phyloP scores from a whole-genome alignment of 257 asterid genomes.

The Petunia axillaris region DNA sequence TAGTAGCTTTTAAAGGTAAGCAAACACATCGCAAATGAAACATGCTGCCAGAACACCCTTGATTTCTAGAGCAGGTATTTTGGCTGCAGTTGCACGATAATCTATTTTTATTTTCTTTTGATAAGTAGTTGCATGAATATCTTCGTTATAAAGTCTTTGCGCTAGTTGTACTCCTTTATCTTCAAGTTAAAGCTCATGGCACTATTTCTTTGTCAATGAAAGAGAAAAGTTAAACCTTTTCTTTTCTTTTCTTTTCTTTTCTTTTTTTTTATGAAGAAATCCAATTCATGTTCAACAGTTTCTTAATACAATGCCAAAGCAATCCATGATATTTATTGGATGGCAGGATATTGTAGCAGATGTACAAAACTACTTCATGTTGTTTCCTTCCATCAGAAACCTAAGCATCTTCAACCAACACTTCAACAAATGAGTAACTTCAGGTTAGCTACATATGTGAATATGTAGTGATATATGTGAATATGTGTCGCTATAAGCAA shows the following conservation, averaged over 20 bases:
- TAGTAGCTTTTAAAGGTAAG: no score
- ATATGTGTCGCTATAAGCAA: background rate
- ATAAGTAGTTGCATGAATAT: no score
- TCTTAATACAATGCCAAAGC: background rate
- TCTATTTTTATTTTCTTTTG: no score
- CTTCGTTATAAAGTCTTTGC: no score
- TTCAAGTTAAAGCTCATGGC: slow-evolving; percentile 17
- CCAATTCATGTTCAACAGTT: slow-evolving; percentile 3
- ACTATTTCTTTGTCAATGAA: background rate
- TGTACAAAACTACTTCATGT: background rate
- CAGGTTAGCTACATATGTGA: background rate
- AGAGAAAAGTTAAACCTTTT: slow-evolving; percentile 6
- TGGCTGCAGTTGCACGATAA: no score
- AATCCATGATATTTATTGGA: slow-evolving; percentile 3
- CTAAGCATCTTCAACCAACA: background rate
- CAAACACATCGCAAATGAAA: no score
- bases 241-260: background rate
- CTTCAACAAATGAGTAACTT: background rate
- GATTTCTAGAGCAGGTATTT: no score
- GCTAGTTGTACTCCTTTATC: no score
- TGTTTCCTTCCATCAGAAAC: slow-evolving; percentile 18
- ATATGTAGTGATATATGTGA: no score
- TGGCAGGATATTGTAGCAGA: background rate
- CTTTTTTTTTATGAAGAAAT: background rate
- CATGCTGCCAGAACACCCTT: no score